phyloP scores from a whole-genome alignment of 2,329 filamentous ascomycete species.

The Fusarium oligoseptatum region DNA sequence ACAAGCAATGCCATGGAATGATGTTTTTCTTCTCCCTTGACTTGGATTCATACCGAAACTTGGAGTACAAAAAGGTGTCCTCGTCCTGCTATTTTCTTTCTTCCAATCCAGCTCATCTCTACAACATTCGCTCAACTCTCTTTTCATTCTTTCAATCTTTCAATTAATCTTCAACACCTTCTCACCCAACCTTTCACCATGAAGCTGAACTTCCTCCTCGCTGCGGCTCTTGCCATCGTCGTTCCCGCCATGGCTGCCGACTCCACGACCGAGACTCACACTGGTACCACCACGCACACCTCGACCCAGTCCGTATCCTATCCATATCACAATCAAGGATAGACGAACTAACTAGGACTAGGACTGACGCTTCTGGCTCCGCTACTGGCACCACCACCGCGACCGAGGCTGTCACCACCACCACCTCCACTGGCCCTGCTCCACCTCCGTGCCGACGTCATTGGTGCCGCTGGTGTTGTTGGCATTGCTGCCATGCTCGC shows the following conservation, averaged over 20 bases:
- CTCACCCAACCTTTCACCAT: not conserved
- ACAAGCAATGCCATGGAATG: not conserved
- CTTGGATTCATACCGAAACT: not conserved
- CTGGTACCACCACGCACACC: not conserved
- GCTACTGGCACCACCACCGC: not conserved
- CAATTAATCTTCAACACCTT: not conserved
- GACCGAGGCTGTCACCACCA: not conserved
- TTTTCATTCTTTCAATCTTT: not conserved
- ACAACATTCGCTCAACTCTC: not conserved
- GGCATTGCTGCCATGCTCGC: not conserved
- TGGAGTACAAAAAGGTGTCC: not conserved
- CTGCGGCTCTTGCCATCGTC: not conserved
- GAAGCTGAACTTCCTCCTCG: slow-evolving; percentile 12
- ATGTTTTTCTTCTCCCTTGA: not conserved
- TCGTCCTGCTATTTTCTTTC: not conserved
- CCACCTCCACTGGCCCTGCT: not conserved
- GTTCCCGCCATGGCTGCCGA: slow-evolving; percentile 2
- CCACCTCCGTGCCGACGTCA: not conserved
- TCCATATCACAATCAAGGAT: no score
- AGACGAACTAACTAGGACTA: not conserved
- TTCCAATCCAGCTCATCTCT: not conserved
- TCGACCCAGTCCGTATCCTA: not conserved
- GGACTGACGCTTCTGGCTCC: not conserved
- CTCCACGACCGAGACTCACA: not conserved
- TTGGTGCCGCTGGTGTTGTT: slow-evolving; percentile 4